Evolutionary conservation across 495 filamentous ascomycete genomes (phyloP), one percentile per base, ranked within the genome.

Genomic region (Copromyces sp.): DNA sequence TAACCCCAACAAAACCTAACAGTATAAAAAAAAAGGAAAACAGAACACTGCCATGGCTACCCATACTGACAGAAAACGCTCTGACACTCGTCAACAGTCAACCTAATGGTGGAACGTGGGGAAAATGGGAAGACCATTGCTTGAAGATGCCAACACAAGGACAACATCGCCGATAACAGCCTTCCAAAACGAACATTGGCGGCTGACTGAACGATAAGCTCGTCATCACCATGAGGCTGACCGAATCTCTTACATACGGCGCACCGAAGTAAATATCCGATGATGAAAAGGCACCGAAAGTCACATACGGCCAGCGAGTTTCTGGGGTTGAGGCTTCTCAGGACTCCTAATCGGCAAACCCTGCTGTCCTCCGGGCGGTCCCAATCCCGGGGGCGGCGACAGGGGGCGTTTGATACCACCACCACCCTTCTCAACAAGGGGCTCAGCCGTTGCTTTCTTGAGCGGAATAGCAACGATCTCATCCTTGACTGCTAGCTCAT

Each of bases 391-490:
- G 53, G 29, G 12, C 6, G 53, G 53, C 7, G 53, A 65, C 29
- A 65, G 29, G 24, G 29, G 53, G 7, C 53, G 53, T 17, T 35
- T 65, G 53, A 35, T 65, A 9, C 53, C 53, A 17, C 29, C 29
- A 65, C 24, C 53, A 8, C 53, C 32, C 14, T 65, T 65, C 3
- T 35, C 53, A 65, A 17, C 24, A 35, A 65, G 53, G 29, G 53
- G 12, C 32, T 59, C 71, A 16, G 41, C 32, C 59, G 41, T 61
- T 40, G 70, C 38, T 70, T 59, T 69, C 32, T 41, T 73, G 39
- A 24, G 41, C 32, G 2, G 72, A 14, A 74, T 71, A n/a, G 76
- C 80, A 24, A 80, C 79, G 8, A 76, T 70, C 69, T 81, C 81
- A 11, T 74, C 77, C 39, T 82, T 79, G 9, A 76, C 76, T 1